phyloP scores from a whole-genome alignment of 1,284 basidiomycete species.

The Psilocybe mexicana region DNA sequence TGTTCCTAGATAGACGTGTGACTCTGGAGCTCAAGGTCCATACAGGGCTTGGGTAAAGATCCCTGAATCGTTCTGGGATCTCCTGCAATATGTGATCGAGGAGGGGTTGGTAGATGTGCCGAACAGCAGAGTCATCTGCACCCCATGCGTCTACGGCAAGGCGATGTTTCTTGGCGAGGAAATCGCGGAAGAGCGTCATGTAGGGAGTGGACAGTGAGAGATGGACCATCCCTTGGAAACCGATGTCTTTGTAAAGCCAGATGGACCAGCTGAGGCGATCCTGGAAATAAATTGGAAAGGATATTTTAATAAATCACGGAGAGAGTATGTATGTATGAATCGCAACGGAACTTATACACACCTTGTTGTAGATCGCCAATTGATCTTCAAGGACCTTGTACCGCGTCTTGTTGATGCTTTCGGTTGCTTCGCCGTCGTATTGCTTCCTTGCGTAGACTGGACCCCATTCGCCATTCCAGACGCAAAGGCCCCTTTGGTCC shows the following conservation, averaged over 20 bases:
- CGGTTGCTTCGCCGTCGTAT: constrained; percentile 59
- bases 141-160: constrained; percentile 72
- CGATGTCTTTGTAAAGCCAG: constrained; percentile 87
- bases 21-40: constrained; percentile 48
- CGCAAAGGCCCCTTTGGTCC: constrained; percentile 62
- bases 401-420: constrained; percentile 64
- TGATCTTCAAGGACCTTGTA: constrained; percentile 74
- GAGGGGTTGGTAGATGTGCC: constrained; percentile 58
- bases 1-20: constrained; percentile 56
- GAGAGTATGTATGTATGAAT: not conserved
- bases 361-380: constrained; percentile 70
- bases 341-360: constrained; percentile 19
- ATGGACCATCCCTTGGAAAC: constrained; percentile 83
- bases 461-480: constrained; percentile 78
- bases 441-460: constrained; percentile 61
- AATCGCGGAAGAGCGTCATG: constrained; percentile 61
- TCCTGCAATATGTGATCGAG: constrained; percentile 51
- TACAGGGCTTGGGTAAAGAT: constrained; percentile 44
- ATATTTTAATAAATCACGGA: not conserved
- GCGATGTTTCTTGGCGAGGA: constrained; percentile 68
- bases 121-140: constrained; percentile 52
- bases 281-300: constrained; percentile 31
- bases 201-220: constrained; percentile 67
- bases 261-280: constrained; percentile 78
- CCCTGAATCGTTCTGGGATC: constrained; percentile 39